Base-by-base conservation (phyloP, 2,329 filamentous ascomycete genomes). In the Arthrinium puccinioides region DNA sequence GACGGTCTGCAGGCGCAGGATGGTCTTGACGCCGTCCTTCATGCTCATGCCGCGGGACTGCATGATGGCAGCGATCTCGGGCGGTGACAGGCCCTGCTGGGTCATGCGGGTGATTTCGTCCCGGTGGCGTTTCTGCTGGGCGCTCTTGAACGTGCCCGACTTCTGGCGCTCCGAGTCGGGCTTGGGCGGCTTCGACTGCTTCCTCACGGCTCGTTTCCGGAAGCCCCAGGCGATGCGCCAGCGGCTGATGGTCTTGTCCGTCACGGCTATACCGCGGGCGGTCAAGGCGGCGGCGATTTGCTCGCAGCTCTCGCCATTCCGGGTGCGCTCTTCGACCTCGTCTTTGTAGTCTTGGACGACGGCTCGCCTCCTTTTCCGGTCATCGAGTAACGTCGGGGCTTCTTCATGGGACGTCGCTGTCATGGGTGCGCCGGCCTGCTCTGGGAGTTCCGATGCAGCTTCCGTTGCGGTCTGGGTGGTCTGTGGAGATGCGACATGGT, bases 281-380 rank as follows among this genome's bases (percentile, higher is more conserved):
- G 36, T 41, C 34, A 48, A 10, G 18, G 44, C 46, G 9, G 39
- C 37, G 14, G 44, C 38, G 16, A 48, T 48, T 29, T 45, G 38
- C 21, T 46, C 42, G 36, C 46, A 48, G 21, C 44, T 48, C 37
- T 47, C 44, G 19, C 46, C 46, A 29, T 41, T 35, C 24, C 42
- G 24, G 1, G 44, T 48, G 8, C 44, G 42, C 1, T 40, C 35
- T 21, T 44, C 44, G 6, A 47, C 44, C 20, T 47, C 40, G 21
- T n/a, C n/a, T n/a, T n/a, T n/a, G n/a, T n/a, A n/a, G n/a, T n/a
- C n/a, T n/a, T n/a, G n/a, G n/a, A n/a, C n/a, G n/a, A n/a, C n/a
- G n/a, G n/a, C n/a, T n/a, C n/a, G n/a, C n/a, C n/a, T n/a, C n/a
- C n/a, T n/a, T n/a, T n/a, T n/a, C n/a, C n/a, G n/a, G n/a, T n/a